These are phyloP conservation scores for Fusarium nelsonii DNA, from an alignment of 2,329 filamentous ascomycete genomes.

Conservation along the genomic window DNA sequence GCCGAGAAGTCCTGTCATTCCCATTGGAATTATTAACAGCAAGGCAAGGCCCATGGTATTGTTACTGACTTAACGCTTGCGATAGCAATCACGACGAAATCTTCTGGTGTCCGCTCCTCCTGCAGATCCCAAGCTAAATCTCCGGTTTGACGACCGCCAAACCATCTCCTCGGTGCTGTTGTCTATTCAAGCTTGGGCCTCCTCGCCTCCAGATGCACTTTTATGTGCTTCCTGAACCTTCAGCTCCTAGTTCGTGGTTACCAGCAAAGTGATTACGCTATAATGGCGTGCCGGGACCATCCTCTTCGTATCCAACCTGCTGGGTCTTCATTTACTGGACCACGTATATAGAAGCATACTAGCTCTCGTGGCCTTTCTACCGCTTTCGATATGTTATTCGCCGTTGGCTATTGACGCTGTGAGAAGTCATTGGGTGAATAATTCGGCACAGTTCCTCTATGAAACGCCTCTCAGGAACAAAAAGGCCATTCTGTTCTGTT, in stretches of 20 bases:
- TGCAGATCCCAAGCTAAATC: constrained; percentile 12
- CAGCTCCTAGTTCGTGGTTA: constrained; percentile 17
- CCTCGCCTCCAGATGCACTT: neutral
- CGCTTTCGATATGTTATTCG: neutral
- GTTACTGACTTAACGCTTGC: constrained; percentile 11
- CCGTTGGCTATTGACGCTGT: neutral
- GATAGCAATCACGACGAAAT: constrained; percentile 26
- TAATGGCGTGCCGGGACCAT: constrained; percentile 43
- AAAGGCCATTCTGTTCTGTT: neutral
- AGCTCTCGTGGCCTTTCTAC: neutral
- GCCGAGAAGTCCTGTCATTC: neutral
- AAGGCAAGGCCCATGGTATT: constrained; percentile 17
- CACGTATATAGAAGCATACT: neutral
- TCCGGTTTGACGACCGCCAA: constrained; percentile 32
- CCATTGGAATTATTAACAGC: constrained; percentile 2
- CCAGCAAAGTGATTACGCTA: constrained; percentile 40
- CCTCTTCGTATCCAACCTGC: constrained; percentile 40
- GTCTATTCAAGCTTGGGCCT: constrained; percentile 28
- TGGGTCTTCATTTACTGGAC: constrained; percentile 25
- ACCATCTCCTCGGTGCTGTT: constrained; percentile 29
- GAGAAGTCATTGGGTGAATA: neutral
- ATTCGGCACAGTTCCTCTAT: neutral
- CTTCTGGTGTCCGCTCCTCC: constrained; percentile 23
- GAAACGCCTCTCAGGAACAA: neutral
- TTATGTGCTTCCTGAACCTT: constrained; percentile 8